A percentile compares a stretch with the other conserved stretches of the same genome.
Evolutionary conservation across 2,329 filamentous ascomycete species (phyloP).

Genomic region (Emmonsia crescens): DNA sequence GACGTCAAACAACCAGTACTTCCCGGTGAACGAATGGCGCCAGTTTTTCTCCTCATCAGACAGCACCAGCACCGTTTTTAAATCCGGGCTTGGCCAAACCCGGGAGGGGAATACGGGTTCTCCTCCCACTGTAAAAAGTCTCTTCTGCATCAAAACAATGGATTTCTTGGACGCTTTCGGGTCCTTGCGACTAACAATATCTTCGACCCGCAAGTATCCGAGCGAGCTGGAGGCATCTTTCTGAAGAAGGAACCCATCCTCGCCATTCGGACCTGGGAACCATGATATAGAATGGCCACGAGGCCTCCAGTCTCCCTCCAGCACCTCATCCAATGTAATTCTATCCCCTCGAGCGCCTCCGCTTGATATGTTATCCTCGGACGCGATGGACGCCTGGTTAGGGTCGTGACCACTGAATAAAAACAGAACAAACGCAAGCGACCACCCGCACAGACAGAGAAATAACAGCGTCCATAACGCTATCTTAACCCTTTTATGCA

Average conservation of each 20-base stretch:
- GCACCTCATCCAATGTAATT: conserved; percentile 22
- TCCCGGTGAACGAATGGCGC: conserved; percentile 77
- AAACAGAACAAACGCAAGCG: conserved; percentile 35
- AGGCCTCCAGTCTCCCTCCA: conserved; percentile 22
- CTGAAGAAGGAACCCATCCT: conserved; percentile 76
- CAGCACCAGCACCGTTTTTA: conserved; percentile 76
- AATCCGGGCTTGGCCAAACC: conserved; percentile 67
- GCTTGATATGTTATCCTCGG: conserved; percentile 2
- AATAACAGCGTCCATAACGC: conserved; percentile 31
- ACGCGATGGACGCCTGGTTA: conserved; percentile 17
- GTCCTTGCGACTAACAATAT: conserved; percentile 54
- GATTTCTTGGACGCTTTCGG: conserved; percentile 34
- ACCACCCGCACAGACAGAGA: conserved; percentile 36
- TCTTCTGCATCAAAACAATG: conserved; percentile 63
- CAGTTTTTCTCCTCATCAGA: conserved; percentile 66
- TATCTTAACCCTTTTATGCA: conserved; percentile 17
- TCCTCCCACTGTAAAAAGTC: conserved; percentile 50
- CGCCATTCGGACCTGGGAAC: conserved; percentile 37
- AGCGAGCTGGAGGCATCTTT: conserved; percentile 38
- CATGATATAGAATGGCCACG: conserved; percentile 34
- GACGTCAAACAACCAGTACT: conserved; percentile 90
- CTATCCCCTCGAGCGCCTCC: conserved; percentile 15
- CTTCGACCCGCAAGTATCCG: conserved; percentile 72
- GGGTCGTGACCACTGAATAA: conserved; percentile 26
- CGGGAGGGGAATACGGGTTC: conserved; percentile 46